Evolutionary conservation across 2,329 filamentous ascomycete genomes (phyloP), one percentile per base, ranked within the genome.

Genomic region (Colletotrichum destructivum): DNA sequence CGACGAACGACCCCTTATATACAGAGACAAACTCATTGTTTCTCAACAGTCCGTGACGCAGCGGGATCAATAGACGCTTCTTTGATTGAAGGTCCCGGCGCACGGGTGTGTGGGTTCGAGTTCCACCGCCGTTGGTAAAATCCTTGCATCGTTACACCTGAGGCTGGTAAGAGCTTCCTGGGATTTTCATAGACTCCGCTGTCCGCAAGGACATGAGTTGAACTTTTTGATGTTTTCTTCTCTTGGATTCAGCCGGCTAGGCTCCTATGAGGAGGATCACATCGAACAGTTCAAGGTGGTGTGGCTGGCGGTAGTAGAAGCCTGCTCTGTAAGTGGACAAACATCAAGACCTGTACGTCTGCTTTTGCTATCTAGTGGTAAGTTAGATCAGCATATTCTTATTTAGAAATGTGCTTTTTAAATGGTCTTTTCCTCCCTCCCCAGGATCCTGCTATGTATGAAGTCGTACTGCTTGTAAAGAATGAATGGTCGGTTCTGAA

Each of bases 41-140:
- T 21, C 16, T 8, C 44, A 60, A 65, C 66, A 69, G 23, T 26
- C 54, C 61, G 44, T 31, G 46, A 44, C 40, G 52, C 47, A 65
- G 42, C 55, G 66, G 51, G 51, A 51, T 35, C 12, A 47, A 44
- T 57, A 63, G 66, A 42, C 66, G 60, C 51, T 42, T 49, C 42
- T 38, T 52, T 46, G 52, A 64, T 23, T 38, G 60, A 69, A 64
- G 44, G 44, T 69, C 51, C 51, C 42, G 21, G 26, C 35, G 4
- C 66, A 46, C 66, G 60, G 66, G 66, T 69, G 52, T 42, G 66
- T 51, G 44, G 60, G 51, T 64, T 69, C 60, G 66, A 59, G 21
- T 52, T 35, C 66, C 35, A 11, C 66, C 66, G 51, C 51, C 26
- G 40, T 52, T 69, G n/a, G 66, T 7, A 64, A 69, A 69, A 42